Conservation (phyloP, 179 eudicot species). For the Patellifolia procumbens region DNA sequence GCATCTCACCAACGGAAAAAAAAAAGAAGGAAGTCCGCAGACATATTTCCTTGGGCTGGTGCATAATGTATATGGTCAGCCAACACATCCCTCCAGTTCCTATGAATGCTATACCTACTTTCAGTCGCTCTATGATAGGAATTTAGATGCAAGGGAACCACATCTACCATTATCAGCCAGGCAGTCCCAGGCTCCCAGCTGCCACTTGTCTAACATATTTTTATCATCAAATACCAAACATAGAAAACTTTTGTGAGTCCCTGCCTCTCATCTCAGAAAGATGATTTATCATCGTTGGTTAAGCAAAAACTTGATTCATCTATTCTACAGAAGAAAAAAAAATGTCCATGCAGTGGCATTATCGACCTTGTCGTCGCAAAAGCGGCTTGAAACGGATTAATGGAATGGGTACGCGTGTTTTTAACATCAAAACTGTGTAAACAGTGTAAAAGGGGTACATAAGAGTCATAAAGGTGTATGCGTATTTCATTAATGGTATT, state of each 20-base stretch:
- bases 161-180: no score
- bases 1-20: not conserved
- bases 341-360: no score
- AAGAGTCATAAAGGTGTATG: no score
- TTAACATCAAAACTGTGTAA: no score
- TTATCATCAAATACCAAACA: not conserved
- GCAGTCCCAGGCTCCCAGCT: not conserved
- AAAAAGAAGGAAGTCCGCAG: not conserved
- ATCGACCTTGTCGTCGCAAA: no score
- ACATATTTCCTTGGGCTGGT: not conserved
- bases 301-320: no score
- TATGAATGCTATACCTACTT: not conserved
- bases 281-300: not conserved
- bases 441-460: no score
- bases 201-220: not conserved
- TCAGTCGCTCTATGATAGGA: not conserved
- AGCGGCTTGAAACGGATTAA: no score
- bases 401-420: no score
- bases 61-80: not conserved
- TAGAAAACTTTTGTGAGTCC: not conserved
- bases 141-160: not conserved
- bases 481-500: no score
- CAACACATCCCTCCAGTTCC: not conserved
- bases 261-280: not conserved
- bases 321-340: no score